Conservation (phyloP, 2,329 filamentous ascomycete species). For the Elsinoe australis region DNA sequence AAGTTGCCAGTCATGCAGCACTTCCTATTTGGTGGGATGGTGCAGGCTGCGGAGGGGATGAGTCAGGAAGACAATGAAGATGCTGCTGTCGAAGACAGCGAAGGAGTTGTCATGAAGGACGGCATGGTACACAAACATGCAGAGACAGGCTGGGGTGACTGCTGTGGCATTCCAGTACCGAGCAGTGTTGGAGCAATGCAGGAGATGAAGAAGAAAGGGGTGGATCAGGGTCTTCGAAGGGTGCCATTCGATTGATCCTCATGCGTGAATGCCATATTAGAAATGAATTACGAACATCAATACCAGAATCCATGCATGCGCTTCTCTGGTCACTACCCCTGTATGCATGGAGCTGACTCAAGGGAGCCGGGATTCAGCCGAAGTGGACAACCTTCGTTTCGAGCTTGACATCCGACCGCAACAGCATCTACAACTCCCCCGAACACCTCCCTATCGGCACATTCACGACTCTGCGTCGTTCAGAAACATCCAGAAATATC, state of each 20-base stretch:
- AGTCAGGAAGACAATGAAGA: conserved; percentile 52
- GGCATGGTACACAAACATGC: conserved; percentile 55
- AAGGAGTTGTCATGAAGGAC: conserved; percentile 57
- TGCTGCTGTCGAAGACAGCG: conserved; percentile 44
- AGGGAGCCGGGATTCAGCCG: conserved; percentile 12
- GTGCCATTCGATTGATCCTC: conserved; percentile 73
- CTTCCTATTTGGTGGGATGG: conserved; percentile 81
- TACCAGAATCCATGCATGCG: neutral
- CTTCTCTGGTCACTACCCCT: neutral
- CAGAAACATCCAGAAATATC: no score
- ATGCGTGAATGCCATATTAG: no score
- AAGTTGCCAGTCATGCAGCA: conserved; percentile 99
- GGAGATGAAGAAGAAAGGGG: conserved; percentile 70
- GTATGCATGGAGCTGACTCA: conserved; percentile 10
- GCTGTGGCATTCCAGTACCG: conserved; percentile 95
- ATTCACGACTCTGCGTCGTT: no score
- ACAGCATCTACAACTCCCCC: neutral
- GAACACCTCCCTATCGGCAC: no score
- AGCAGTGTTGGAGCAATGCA: conserved; percentile 86
- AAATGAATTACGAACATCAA: neutral
- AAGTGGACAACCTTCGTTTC: conserved; percentile 16
- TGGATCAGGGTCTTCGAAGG: conserved; percentile 57
- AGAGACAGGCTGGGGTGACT: conserved; percentile 73
- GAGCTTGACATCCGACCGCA: neutral
- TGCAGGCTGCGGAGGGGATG: conserved; percentile 79